phyloP scores from a whole-genome alignment of 2,329 filamentous ascomycete species.

The Ophiosphaerella narmari region DNA sequence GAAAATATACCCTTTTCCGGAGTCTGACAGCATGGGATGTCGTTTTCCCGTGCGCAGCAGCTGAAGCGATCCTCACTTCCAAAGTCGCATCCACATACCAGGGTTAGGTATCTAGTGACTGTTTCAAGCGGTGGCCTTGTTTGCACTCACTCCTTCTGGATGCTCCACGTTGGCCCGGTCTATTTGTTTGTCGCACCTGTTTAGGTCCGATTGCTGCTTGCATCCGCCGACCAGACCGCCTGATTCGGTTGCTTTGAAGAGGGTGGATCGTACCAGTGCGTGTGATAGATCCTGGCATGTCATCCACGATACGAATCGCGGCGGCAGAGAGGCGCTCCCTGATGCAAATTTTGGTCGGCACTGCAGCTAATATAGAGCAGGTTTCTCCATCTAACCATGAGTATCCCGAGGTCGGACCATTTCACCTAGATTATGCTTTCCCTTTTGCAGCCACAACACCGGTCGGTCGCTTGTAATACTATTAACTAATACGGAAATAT shows the following conservation, averaged over 20 bases:
- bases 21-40: constrained; percentile 18
- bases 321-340: constrained; percentile 19
- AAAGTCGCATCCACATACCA: constrained; percentile 8
- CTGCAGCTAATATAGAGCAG: constrained; percentile 29
- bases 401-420: constrained; percentile 27
- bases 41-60: constrained; percentile 13
- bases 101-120: constrained; percentile 12
- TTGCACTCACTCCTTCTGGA: constrained; percentile 21
- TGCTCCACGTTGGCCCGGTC: constrained; percentile 15
- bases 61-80: constrained; percentile 13
- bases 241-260: constrained; percentile 1
- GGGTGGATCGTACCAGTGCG: constrained; percentile 2
- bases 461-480: constrained; percentile 26
- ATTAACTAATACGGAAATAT: constrained; percentile 17
- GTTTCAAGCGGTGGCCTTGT: constrained; percentile 20
- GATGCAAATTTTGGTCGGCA: constrained; percentile 19
- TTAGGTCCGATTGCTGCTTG: constrained; percentile 15
- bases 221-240: constrained; percentile 7
- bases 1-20: background rate
- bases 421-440: constrained; percentile 28
- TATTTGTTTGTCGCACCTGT: constrained; percentile 17
- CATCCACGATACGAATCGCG: constrained; percentile 14
- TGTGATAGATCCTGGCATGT: constrained; percentile 10
- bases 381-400: constrained; percentile 14
- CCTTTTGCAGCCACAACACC: constrained; percentile 29